Base-by-base conservation (phyloP, 1,139 yeast genomes). In the Candida sanyaensis region DNA sequence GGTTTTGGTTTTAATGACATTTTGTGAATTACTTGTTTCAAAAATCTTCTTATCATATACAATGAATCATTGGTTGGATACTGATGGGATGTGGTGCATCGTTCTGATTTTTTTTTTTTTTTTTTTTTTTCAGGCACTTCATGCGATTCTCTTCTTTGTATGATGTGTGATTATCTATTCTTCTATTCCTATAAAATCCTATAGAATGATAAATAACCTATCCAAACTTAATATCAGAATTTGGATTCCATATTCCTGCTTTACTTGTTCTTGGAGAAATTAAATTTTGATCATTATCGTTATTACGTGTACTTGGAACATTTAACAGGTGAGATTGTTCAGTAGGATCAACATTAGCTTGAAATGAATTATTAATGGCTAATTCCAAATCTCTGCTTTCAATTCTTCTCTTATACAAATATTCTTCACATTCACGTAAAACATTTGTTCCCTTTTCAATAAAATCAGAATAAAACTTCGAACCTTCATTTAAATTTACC, bases 391-490 rank as follows among this genome's bases (percentile, higher is more conserved):
- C 56, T 34, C 58, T 45, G 41, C 84, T 88, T 55, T 82, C 84
- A 4, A 74, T 56, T 45, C 86, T 68, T 43, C 93, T 66, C 12
- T 67, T 61, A 37, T 71, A 69, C n/a, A 86, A 77, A 61, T 71
- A 86, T 13, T 71, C 73, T 42, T 81, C 84, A 55, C 88, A 78
- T 37, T 77, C 82, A 6, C 65, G 64, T 23, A 78, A 64, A 12
- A 85, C 77, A 2, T 58, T 69, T 32, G 71, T 69, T 2, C 83
- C 76, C 50, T 81, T 81, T 2, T 65, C 68, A 29, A 80, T 68
- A 50, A 89, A 80, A 47, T 84, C 86, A 44, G 75, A 75, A 65
- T 91, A 91, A 61, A 90, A 91, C 48, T 76, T 75, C 0, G 81
- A 61, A 0, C 96, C 97, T 56, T 87, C 88, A 36, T 78, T 77